Conservation (phyloP, 2,329 filamentous ascomycete genomes). For the Paecilomyces dactylethromorphus region DNA sequence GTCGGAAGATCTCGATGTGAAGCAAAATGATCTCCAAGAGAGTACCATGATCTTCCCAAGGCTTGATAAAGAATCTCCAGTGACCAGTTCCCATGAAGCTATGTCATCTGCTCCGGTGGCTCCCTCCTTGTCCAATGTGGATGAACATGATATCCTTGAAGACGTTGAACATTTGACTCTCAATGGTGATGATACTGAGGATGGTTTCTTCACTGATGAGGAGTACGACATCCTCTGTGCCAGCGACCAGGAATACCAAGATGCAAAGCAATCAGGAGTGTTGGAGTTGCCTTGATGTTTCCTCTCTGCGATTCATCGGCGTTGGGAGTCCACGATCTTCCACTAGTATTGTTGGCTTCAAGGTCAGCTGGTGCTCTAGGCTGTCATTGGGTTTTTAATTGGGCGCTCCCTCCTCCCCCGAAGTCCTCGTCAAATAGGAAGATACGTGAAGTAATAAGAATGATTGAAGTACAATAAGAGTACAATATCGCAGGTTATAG, state of each 20-base stretch:
- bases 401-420: no score
- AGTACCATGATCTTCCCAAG: conserved; percentile 96
- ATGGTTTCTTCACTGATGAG: conserved; percentile 89
- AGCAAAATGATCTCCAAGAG: conserved; percentile 30
- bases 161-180: conserved; percentile 54
- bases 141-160: conserved; percentile 45
- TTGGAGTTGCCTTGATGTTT: neutral
- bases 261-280: conserved; percentile 28
- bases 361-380: neutral
- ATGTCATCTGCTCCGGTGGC: conserved; percentile 22
- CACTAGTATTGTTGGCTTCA: neutral
- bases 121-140: conserved; percentile 35
- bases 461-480: no score
- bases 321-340: neutral
- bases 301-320: neutral
- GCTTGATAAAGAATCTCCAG: conserved; percentile 87
- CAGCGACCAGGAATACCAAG: conserved; percentile 76
- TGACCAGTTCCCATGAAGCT: conserved; percentile 66
- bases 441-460: no score
- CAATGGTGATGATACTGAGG: conserved; percentile 43
- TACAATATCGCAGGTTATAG: no score
- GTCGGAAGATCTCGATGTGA: conserved; percentile 21
- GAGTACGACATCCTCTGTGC: conserved; percentile 97
- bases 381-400: neutral
- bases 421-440: neutral